These are phyloP conservation scores for Citrullus colocynthis DNA, from an alignment of 306 rosid species.

Conservation along the genomic window DNA sequence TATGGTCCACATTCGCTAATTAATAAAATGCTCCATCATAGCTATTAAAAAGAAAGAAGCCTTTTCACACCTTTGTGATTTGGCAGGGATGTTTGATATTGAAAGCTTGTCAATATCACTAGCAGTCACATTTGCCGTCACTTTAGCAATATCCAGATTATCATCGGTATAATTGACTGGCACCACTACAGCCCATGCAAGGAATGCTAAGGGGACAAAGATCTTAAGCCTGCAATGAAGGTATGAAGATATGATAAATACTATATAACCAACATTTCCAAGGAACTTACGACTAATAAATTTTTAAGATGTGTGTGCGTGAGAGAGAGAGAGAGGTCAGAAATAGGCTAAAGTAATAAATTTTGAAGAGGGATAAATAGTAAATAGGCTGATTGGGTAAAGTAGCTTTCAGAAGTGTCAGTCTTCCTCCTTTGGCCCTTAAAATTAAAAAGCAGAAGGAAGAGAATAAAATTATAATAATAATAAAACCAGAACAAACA, in stretches of 20 bases:
- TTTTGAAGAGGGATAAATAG: no score
- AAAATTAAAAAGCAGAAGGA: no score
- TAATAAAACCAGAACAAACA: not conserved
- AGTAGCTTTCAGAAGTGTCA: no score
- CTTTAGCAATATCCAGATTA: slow-evolving; percentile 11
- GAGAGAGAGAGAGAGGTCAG: no score
- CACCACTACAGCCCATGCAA: slow-evolving; percentile 74
- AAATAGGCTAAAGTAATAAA: no score
- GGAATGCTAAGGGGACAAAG: slow-evolving; percentile 75
- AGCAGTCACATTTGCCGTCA: slow-evolving; percentile 43
- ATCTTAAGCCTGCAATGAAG: slow-evolving; percentile 69
- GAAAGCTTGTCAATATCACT: slow-evolving; percentile 83
- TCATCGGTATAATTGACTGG: slow-evolving; percentile 66
- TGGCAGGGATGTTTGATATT: slow-evolving; percentile 42
- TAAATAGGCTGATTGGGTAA: no score
- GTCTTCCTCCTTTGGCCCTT: no score
- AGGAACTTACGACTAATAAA: not conserved
- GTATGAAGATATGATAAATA: not conserved
- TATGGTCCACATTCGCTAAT: not conserved
- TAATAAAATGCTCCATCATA: not conserved
- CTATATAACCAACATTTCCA: not conserved
- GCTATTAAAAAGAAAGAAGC: slow-evolving; percentile 3
- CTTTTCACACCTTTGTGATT: slow-evolving; percentile 47
- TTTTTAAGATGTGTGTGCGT: not conserved
- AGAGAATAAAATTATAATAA: no score